Percentiles rank a stretch among this genome's conserved stretches.
These are phyloP conservation scores for Clavariopsis aquatica DNA, from an alignment of 495 filamentous ascomycete species.

Conservation along the genomic window DNA sequence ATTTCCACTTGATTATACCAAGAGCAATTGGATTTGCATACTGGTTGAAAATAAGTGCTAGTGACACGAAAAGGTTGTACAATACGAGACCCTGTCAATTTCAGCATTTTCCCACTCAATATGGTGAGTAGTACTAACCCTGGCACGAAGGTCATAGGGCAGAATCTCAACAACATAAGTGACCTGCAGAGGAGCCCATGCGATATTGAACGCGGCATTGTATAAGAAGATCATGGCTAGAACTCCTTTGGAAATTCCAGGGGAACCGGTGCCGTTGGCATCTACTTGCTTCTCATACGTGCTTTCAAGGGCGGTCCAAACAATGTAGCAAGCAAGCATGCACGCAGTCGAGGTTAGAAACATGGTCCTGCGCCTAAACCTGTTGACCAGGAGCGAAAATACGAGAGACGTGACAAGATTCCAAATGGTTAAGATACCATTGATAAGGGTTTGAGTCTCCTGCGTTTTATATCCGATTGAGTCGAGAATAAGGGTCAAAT, in stretches of 20 bases:
- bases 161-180: slow-evolving; percentile 46
- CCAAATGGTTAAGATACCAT: slow-evolving; percentile 55
- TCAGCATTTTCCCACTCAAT: background rate
- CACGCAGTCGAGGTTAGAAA: slow-evolving; percentile 54
- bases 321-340: slow-evolving; percentile 54
- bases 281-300: slow-evolving; percentile 32
- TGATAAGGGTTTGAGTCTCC: slow-evolving; percentile 51
- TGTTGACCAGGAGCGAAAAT: slow-evolving; percentile 54
- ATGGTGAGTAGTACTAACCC: slow-evolving; percentile 50
- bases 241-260: slow-evolving; percentile 37
- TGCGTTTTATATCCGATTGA: slow-evolving; percentile 54
- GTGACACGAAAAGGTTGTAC: slow-evolving; percentile 40
- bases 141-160: slow-evolving; percentile 46
- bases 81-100: background rate
- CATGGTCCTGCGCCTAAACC: slow-evolving; percentile 57
- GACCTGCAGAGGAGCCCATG: slow-evolving; percentile 33
- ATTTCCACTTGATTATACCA: slow-evolving; percentile 8
- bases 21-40: slow-evolving; percentile 20
- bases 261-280: slow-evolving; percentile 20
- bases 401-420: slow-evolving; percentile 55
- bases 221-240: slow-evolving; percentile 49
- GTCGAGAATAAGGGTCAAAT: slow-evolving; percentile 47
- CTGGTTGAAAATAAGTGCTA: slow-evolving; percentile 50
- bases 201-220: slow-evolving; percentile 45
- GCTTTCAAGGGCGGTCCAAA: slow-evolving; percentile 48